Evolutionary conservation across 257 asterid genomes (phyloP).

Genomic region (Verbascum thapsus): DNA sequence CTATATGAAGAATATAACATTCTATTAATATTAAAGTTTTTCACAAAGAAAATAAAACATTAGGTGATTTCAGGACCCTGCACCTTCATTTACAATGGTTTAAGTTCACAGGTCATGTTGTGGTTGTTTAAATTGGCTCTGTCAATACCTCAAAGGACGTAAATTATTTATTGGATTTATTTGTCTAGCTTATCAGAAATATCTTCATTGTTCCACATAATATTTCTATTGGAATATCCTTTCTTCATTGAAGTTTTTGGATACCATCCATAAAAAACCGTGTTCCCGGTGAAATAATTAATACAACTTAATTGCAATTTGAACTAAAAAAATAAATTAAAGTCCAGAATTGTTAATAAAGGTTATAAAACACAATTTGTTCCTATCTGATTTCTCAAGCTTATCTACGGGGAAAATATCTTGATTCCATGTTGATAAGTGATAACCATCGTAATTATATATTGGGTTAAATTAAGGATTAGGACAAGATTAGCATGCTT

Average conservation of each 20-base stretch:
- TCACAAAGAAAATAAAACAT: background rate
- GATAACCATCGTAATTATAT: background rate
- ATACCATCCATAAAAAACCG: background rate
- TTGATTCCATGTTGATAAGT: constrained; percentile 2
- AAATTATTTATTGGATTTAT: background rate
- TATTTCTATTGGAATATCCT: background rate
- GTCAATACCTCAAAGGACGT: constrained; percentile 10
- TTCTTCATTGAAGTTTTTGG: background rate
- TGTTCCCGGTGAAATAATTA: background rate
- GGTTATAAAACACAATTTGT: constrained; percentile 11
- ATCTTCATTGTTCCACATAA: constrained; percentile 1
- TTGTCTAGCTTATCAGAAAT: background rate
- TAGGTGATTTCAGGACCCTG: background rate
- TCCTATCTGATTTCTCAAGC: constrained; percentile 12
- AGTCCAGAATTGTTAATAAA: no score
- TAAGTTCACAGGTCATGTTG: background rate
- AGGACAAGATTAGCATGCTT: background rate
- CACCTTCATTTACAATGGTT: background rate
- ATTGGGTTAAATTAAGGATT: background rate
- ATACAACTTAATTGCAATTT: background rate
- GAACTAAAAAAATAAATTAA: background rate
- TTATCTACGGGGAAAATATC: constrained; percentile 5
- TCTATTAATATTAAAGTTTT: no score
- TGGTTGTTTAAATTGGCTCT: background rate
- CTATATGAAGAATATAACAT: no score